These are phyloP conservation scores for Salix brachista DNA, from an alignment of 345 rosid genomes.

Conservation along the genomic window DNA sequence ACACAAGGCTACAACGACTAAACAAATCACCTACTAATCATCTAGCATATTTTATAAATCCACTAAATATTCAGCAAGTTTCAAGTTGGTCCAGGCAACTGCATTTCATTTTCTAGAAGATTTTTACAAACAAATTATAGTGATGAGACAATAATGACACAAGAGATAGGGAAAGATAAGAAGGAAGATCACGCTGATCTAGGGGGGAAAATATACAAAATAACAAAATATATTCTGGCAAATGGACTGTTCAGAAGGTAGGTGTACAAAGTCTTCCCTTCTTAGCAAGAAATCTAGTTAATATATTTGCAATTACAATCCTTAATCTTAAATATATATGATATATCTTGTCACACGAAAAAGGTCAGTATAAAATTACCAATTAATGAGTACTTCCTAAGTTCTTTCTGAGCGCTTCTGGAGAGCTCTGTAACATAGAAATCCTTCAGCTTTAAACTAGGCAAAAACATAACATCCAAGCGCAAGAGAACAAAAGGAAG, in stretches of 20 bases:
- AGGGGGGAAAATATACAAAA: not conserved
- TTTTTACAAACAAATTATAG: too few relatives aligned
- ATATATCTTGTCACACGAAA: not conserved
- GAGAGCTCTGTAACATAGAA: conserved; percentile 62
- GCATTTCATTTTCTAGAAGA: too few relatives aligned
- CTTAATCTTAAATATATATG: too few relatives aligned
- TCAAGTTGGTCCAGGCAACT: too few relatives aligned
- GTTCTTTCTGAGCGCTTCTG: conserved; percentile 75
- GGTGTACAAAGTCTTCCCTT: not conserved
- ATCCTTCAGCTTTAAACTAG: not conserved
- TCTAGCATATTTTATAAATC: too few relatives aligned
- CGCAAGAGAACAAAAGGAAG: not conserved
- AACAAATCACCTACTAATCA: too few relatives aligned
- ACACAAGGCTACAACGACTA: too few relatives aligned
- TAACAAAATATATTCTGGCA: not conserved
- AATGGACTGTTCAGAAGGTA: not conserved
- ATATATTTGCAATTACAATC: too few relatives aligned
- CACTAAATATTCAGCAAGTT: too few relatives aligned
- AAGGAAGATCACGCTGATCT: too few relatives aligned
- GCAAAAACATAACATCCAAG: not conserved
- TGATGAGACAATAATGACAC: too few relatives aligned
- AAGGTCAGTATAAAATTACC: conserved; percentile 36
- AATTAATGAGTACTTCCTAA: conserved; percentile 63
- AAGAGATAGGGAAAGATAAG: too few relatives aligned
- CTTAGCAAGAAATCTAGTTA: not conserved